phyloP scores from a whole-genome alignment of 108 stramenopile species.

The Pseudonitzschia multiseries region DNA sequence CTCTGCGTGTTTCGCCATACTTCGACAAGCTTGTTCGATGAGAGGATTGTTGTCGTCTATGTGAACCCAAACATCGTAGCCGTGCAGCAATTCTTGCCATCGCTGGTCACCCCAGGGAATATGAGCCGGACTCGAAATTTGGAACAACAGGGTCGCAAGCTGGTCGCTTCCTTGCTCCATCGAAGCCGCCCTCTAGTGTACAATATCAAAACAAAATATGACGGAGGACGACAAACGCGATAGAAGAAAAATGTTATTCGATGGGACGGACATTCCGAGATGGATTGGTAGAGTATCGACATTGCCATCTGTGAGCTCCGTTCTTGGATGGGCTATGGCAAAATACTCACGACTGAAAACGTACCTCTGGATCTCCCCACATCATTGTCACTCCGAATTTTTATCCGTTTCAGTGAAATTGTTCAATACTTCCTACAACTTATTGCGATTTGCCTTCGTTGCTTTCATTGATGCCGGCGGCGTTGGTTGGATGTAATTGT shows the following conservation, averaged over 20 bases:
- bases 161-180: constrained; percentile 39
- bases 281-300: neutral
- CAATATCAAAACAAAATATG: neutral
- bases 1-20: constrained; percentile 55
- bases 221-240: neutral
- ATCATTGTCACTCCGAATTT: constrained; percentile 17
- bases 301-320: neutral
- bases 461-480: no score
- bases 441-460: no score
- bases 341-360: constrained; percentile 1
- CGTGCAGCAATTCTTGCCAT: constrained; percentile 74
- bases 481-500: no score
- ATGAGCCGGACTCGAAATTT: constrained; percentile 69
- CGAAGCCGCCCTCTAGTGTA: constrained; percentile 31
- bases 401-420: neutral
- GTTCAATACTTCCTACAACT: no score
- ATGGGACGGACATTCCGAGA: neutral
- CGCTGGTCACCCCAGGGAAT: constrained; percentile 69
- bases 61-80: constrained; percentile 80
- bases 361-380: constrained; percentile 66
- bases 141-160: constrained; percentile 51
- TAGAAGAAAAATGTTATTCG: neutral
- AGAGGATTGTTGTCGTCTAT: constrained; percentile 49
- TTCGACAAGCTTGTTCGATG: constrained; percentile 46
- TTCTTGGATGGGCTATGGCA: neutral